Evolutionary conservation across 441 rosid species (phyloP), one percentile per base, ranked within the genome.

Genomic region (Populus hybrid): DNA sequence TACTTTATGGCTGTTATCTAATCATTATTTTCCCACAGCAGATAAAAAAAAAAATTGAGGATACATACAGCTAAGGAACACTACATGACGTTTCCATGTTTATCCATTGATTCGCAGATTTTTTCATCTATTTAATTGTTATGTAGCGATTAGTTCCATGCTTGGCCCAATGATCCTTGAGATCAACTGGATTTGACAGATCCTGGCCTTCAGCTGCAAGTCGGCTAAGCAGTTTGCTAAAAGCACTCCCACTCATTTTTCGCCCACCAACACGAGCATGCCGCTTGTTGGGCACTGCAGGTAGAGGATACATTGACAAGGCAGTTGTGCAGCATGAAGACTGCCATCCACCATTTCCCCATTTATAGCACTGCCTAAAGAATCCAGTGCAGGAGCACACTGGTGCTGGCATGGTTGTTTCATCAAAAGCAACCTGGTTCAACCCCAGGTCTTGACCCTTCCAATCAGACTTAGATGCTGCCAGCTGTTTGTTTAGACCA

Each of bases 301-400:
- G 99, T 26, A 95, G 85, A 1, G 99, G 99, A 73, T 93, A 80
- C 91, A 94, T 84, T 9, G 99, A 95, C 71, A 95, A 69, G 31
- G 90, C 84, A 56, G 97, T 95, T 11, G 99, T 95, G 95, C 99
- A 95, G 77, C 99, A 95, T 0, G 99, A 89, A 53, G 99, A 95
- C 70, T 95, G 98, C 99, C 99, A 95, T 11, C 99, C 99, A 42
- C 99, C 98, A 38, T 86, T 95, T 20, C 99, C 99, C 99, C 99
- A 95, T 84, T 95, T 95, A 82, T 95, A 95, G 90, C 98, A 95
- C 76, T 95, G 98, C 82, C 97, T 89, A 9, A 89, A 84, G 7
- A 78, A 63, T 68, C 98, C 97, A 1, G 99, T 95, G 87, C 99
- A 95, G 5, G 99, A 94, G 89, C 99, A 94, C 3, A 90, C 92